Evolutionary conservation across 495 filamentous ascomycete genomes (phyloP).

Genomic region (Penicillium cosmopolitanum): DNA sequence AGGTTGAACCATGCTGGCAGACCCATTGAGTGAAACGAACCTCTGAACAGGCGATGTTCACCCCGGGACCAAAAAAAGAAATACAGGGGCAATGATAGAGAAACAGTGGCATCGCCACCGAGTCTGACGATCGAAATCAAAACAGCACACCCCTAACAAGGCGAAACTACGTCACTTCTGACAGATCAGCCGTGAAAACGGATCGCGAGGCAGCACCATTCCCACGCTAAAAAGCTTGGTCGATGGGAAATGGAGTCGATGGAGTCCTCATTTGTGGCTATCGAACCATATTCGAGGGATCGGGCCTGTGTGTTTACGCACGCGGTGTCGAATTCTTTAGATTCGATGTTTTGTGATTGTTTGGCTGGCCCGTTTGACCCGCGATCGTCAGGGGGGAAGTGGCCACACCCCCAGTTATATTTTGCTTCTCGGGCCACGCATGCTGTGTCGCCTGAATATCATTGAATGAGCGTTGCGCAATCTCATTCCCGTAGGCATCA

Average conservation of each 20-base stretch:
- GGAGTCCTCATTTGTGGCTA: neutral
- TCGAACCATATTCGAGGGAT: conserved; percentile 1
- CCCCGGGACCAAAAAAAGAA: too few relatives aligned
- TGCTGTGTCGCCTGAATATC: neutral
- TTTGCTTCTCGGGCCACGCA: neutral
- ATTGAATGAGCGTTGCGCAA: neutral
- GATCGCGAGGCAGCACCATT: conserved; percentile 1
- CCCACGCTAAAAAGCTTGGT: conserved; percentile 4
- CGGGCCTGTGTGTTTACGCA: neutral
- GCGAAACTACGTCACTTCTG: neutral
- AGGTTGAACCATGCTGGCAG: too few relatives aligned
- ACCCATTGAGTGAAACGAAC: too few relatives aligned
- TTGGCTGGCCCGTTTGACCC: neutral
- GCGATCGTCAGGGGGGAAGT: conserved; percentile 4
- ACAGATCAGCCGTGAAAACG: neutral
- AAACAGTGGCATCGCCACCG: too few relatives aligned
- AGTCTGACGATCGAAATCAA: too few relatives aligned
- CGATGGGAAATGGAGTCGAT: neutral
- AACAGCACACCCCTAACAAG: too few relatives aligned
- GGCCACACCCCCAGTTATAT: neutral
- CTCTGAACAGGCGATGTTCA: too few relatives aligned
- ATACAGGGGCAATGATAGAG: too few relatives aligned
- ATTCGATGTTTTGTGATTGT: neutral
- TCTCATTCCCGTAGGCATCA: neutral
- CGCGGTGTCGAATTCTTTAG: neutral